Evolutionary conservation across 805 yeast species (phyloP), one percentile per base, ranked within the genome.

Genomic region (Pichia phayaonensis): DNA sequence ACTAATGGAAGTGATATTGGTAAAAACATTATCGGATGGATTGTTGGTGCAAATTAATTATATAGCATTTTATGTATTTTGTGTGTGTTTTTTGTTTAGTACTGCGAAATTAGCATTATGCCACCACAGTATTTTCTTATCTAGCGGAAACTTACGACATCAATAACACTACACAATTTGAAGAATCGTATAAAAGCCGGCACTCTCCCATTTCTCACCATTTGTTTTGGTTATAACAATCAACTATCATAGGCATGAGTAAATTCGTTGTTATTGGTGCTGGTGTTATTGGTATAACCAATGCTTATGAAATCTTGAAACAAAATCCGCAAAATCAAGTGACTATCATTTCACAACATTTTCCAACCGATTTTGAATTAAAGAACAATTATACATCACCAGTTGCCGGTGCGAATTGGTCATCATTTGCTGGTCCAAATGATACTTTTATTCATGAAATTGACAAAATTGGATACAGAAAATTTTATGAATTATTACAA

Each of bases 321-420:
- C 60, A 65, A 36, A 49, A 49, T 23, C 44, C 50, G 18, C 74
- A 72, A 8, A 70, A 74, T 55, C 64, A 64, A 21, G 74, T 76
- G 8, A 66, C 73, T 1, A 63, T 77, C 23, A 57, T 77, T 2
- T 75, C 74, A 1, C 62, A 67, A 26, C 66, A 74, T 53, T 60
- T 81, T 24, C 86, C 86, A 0, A 84, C 85, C 1, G 86, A 82
- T 47, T 59, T 68, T 27, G 72, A 73, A 44, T 67, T 73, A 34
- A 64, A 64, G 16, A 50, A 56, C 4, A 72, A 72, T 13, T 83
- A 79, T 59, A 73, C 86, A 3, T 79, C 84, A 0, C 86, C 87
- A 3, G 77, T 72, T 61, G 88, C 87, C 0, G 89, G 88, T 8
- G 90, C 88, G 44, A 79, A 82, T 57, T 83, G 88, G 86, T 71